Evolutionary conservation across 1,284 basidiomycete genomes (phyloP).

Genomic region (Cystobasidium slooffiae): DNA sequence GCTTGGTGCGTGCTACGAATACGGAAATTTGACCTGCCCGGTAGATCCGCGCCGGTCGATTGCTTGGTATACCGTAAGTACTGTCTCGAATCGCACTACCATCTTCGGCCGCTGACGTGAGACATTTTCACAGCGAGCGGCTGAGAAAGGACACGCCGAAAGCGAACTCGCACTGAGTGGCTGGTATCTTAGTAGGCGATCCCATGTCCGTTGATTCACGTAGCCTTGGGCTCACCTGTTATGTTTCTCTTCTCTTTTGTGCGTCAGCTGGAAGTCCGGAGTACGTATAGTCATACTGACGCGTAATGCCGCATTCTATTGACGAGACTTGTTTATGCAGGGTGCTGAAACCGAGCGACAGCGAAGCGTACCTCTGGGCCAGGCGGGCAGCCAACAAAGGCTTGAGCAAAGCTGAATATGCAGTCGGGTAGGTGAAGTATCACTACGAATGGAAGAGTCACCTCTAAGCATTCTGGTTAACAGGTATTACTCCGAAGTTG

Average conservation of each 20-base stretch:
- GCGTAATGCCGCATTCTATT: constrained; percentile 9
- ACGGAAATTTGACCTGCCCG: constrained; percentile 83
- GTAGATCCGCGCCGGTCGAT: constrained; percentile 92
- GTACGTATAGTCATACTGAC: not conserved
- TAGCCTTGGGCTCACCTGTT: not conserved
- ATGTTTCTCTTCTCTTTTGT: not conserved
- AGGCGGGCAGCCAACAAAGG: constrained; percentile 59
- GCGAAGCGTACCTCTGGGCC: constrained; percentile 80
- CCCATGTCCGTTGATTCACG: not conserved
- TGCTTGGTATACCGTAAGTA: constrained; percentile 98
- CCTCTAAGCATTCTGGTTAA: not conserved
- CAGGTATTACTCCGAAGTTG: constrained; percentile 86
- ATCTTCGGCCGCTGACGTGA: not conserved
- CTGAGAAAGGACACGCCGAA: constrained; percentile 91
- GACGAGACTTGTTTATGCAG: constrained; percentile 66
- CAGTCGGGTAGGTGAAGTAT: constrained; percentile 70
- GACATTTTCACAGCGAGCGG: constrained; percentile 73
- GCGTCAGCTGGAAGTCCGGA: constrained; percentile 62
- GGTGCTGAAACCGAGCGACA: constrained; percentile 94
- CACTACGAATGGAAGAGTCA: not conserved
- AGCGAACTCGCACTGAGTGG: constrained; percentile 94
- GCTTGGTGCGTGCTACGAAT: constrained; percentile 93
- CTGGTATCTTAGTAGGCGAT: constrained; percentile 80
- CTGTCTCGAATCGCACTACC: constrained; percentile 54
- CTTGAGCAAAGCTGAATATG: constrained; percentile 67